Conservation (phyloP, 2,329 filamentous ascomycete species). For the Coniella lustricola region DNA sequence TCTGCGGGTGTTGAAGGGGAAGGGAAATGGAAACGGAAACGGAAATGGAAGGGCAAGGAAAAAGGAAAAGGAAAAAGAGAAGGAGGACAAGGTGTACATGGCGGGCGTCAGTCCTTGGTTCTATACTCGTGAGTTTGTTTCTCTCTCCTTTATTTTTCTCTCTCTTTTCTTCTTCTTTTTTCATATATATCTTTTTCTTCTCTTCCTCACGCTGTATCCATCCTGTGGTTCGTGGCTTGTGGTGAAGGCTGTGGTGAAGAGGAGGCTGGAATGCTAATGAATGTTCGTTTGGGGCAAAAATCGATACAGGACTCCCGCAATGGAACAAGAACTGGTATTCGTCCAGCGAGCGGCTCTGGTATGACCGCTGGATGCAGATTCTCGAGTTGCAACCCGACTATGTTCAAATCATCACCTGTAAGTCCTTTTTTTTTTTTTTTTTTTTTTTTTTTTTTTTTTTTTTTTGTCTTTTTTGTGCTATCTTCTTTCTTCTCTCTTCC, state of each 20-base stretch:
- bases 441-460: no score
- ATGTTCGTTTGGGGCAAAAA: no score
- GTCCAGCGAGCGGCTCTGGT: slow-evolving; percentile 47
- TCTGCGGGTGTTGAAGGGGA: slow-evolving; percentile 24
- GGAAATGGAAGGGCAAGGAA: no score
- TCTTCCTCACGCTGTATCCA: not conserved
- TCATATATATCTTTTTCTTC: not conserved
- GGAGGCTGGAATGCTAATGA: no score
- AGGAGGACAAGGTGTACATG: slow-evolving; percentile 45
- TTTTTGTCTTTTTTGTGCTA: no score
- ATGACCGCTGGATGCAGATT: slow-evolving; percentile 48
- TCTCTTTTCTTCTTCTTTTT: not conserved
- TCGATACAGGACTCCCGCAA: slow-evolving; percentile 14
- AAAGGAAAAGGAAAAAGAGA: no score
- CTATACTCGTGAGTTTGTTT: slow-evolving; percentile 31
- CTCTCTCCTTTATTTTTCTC: not conserved
- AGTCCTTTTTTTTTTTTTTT: slow-evolving; percentile 1
- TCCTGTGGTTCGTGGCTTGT: no score
- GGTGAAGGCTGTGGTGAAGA: no score
- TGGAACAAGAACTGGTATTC: slow-evolving; percentile 50
- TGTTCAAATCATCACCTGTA: slow-evolving; percentile 49
- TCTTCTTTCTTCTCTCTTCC: no score
- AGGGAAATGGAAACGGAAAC: no score
- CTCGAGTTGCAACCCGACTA: slow-evolving; percentile 42
- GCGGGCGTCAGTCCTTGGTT: slow-evolving; percentile 36